phyloP scores from a whole-genome alignment of 495 filamentous ascomycete species.

The Penicillium mononematosum region DNA sequence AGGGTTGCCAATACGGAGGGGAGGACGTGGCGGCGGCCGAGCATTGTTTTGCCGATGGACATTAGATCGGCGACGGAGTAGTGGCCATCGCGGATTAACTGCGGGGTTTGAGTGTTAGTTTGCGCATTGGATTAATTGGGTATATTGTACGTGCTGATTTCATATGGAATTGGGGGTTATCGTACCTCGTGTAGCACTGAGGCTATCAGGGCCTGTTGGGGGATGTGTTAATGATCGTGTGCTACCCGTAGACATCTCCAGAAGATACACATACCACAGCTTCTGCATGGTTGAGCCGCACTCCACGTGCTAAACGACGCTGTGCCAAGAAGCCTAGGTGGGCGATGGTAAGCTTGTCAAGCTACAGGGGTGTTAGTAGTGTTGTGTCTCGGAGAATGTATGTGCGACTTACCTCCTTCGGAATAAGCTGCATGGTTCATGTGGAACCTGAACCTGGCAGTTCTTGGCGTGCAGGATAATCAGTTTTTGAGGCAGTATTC shows the following conservation, averaged over 20 bases:
- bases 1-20: conserved; percentile 77
- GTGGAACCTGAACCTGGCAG: conserved; percentile 25
- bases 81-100: conserved; percentile 94
- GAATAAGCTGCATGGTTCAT: conserved; percentile 74
- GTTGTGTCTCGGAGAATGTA: conserved; percentile 2
- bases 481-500: background rate
- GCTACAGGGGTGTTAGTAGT: conserved; percentile 46
- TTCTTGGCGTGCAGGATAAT: conserved; percentile 21
- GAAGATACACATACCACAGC: conserved; percentile 62
- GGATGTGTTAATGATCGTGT: background rate
- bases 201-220: conserved; percentile 76
- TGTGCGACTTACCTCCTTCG: conserved; percentile 68
- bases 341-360: conserved; percentile 95
- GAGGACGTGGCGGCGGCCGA: conserved; percentile 90
- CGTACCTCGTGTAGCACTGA: conserved; percentile 83
- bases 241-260: background rate
- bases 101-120: conserved; percentile 2
- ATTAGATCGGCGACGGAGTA: conserved; percentile 93
- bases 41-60: conserved; percentile 84
- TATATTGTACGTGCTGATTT: background rate
- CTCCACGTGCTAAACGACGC: conserved; percentile 80
- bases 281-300: conserved; percentile 89
- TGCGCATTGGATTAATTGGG: conserved; percentile 1
- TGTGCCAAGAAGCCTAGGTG: conserved; percentile 89
- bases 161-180: conserved; percentile 8